Conservation (phyloP, 371 early-diverging fungal species). For the Basidiobolus meristosporus region DNA sequence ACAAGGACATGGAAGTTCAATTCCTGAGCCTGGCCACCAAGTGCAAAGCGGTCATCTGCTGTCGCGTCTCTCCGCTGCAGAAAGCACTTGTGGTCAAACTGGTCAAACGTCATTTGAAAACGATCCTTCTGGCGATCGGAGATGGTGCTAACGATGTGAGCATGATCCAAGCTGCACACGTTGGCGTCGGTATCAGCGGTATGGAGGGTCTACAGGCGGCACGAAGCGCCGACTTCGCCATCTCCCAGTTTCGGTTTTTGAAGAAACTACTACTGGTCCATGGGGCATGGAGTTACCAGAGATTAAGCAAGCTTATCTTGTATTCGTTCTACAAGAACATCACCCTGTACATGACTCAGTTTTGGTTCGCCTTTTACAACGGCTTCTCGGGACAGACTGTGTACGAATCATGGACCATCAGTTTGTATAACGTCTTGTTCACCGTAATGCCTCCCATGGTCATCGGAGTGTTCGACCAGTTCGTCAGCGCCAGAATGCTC, state of each 20-base stretch:
- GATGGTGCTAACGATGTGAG: constrained; percentile 98
- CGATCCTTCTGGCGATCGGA: constrained; percentile 77
- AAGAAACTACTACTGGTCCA: constrained; percentile 80
- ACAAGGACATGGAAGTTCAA: constrained; percentile 40
- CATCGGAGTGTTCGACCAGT: constrained; percentile 89
- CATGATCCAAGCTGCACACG: constrained; percentile 96
- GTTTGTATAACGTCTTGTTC: constrained; percentile 78
- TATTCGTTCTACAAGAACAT: constrained; percentile 95
- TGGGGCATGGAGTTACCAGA: constrained; percentile 85
- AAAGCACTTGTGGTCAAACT: constrained; percentile 86
- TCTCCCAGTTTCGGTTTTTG: constrained; percentile 82
- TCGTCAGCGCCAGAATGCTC: constrained; percentile 74
- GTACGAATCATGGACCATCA: constrained; percentile 88
- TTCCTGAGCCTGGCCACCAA: constrained; percentile 58
- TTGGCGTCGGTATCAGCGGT: constrained; percentile 93
- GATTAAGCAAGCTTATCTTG: constrained; percentile 69
- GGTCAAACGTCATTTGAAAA: constrained; percentile 54
- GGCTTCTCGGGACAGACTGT: constrained; percentile 82
- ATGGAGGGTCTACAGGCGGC: constrained; percentile 95
- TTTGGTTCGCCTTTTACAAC: constrained; percentile 86
- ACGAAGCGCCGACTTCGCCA: constrained; percentile 89
- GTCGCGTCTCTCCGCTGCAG: constrained; percentile 86
- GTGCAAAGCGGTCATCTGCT: constrained; percentile 78
- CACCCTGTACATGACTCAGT: constrained; percentile 89
- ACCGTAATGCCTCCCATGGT: constrained; percentile 75